phyloP scores from a whole-genome alignment of 352 stramenopile genomes.

The Peronospora farinosa region DNA sequence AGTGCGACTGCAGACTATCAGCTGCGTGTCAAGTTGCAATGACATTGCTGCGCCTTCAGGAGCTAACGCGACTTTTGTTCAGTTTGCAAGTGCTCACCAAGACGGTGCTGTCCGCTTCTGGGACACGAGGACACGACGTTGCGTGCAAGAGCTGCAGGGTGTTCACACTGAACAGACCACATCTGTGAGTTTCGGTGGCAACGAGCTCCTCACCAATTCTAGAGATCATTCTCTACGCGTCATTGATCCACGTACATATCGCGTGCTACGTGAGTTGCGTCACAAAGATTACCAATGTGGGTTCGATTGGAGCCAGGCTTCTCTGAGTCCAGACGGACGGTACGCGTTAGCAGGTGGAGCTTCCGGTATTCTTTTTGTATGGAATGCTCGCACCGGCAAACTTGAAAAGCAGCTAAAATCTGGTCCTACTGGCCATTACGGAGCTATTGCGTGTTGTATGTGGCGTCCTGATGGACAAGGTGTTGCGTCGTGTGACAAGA shows the following conservation, averaged over 20 bases:
- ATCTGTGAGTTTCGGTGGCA: slow-evolving; percentile 58
- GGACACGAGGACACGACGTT: slow-evolving; percentile 52
- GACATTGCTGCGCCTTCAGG: slow-evolving; percentile 49
- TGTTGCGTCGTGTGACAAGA: slow-evolving; percentile 77
- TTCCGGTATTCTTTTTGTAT: slow-evolving; percentile 54
- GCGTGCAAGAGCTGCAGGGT: slow-evolving; percentile 45
- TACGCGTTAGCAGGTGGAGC: slow-evolving; percentile 52
- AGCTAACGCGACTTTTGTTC: slow-evolving; percentile 33
- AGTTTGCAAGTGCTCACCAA: slow-evolving; percentile 74
- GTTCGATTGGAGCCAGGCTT: slow-evolving; percentile 77
- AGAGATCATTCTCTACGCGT: slow-evolving; percentile 64
- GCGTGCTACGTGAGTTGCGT: slow-evolving; percentile 36
- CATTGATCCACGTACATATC: slow-evolving; percentile 62
- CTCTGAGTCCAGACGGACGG: slow-evolving; percentile 60
- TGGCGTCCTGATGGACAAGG: slow-evolving; percentile 61
- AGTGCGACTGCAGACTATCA: slow-evolving; percentile 63
- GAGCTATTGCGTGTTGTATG: slow-evolving; percentile 68
- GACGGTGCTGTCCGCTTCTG: slow-evolving; percentile 75
- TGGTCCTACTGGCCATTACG: slow-evolving; percentile 42
- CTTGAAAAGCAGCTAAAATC: slow-evolving; percentile 51
- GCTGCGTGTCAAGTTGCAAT: slow-evolving; percentile 78
- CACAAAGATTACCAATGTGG: slow-evolving; percentile 58
- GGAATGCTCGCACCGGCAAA: slow-evolving; percentile 47
- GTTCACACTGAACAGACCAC: slow-evolving; percentile 68
- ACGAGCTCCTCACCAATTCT: slow-evolving; percentile 65